phyloP scores from a whole-genome alignment of 305 asterid species.

The Salvia sclarea region DNA sequence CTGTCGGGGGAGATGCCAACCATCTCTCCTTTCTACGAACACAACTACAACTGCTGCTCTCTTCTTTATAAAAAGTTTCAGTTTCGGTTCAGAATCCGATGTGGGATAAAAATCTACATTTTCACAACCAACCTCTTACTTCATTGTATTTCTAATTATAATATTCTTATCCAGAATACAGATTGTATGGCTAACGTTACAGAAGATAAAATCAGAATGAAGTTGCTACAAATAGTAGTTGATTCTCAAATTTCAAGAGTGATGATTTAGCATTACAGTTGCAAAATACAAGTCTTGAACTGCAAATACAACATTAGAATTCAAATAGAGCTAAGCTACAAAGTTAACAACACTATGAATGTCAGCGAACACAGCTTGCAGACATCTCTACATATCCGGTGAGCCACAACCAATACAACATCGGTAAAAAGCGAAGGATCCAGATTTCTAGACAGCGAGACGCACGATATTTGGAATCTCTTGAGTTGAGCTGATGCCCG shows the following conservation, averaged over 20 bases:
- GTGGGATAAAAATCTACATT: constrained; percentile 23
- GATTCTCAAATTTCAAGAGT: not conserved
- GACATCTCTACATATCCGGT: not conserved
- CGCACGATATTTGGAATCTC: not conserved
- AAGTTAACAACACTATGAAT: not conserved
- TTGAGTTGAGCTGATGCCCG: not conserved
- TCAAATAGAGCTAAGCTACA: not conserved
- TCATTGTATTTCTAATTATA: no score
- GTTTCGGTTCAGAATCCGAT: not conserved
- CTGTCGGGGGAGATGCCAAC: constrained; percentile 65
- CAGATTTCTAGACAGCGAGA: not conserved
- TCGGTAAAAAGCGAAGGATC: not conserved
- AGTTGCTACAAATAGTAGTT: no score
- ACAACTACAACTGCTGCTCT: rapidly evolving
- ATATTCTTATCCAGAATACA: not conserved
- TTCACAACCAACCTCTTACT: not conserved
- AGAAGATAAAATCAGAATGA: no score
- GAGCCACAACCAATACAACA: not conserved
- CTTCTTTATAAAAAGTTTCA: not conserved
- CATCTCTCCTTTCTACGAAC: constrained; percentile 58
- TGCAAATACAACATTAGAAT: not conserved
- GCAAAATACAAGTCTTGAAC: not conserved
- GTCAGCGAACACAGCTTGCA: not conserved
- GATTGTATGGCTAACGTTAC: no score
- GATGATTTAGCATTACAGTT: not conserved